phyloP scores from a whole-genome alignment of 1,284 basidiomycete species.

The Ceratobasidium sp. region DNA sequence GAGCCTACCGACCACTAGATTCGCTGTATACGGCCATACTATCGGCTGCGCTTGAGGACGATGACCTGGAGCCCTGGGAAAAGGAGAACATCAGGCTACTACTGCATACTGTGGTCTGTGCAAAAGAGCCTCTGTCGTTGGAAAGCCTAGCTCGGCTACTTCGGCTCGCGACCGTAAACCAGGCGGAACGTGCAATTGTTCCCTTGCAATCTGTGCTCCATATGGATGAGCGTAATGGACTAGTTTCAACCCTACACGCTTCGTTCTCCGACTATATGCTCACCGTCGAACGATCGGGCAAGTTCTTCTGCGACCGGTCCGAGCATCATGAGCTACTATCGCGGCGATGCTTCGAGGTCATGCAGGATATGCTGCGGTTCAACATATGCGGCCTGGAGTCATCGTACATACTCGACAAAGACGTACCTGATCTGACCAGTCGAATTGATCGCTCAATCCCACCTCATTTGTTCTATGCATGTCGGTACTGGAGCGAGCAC shows the following conservation, averaged over 20 bases:
- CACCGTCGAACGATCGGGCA: background rate
- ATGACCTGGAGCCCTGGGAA: background rate
- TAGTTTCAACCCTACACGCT: background rate
- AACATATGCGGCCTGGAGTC: no score
- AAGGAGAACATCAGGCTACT: background rate
- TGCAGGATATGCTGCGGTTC: no score
- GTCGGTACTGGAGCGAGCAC: no score
- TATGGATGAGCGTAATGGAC: background rate
- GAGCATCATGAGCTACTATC: background rate
- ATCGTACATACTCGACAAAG: no score
- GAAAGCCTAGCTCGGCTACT: background rate
- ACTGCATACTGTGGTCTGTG: background rate
- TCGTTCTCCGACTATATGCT: conserved; percentile 10
- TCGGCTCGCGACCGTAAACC: background rate
- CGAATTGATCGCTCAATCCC: no score
- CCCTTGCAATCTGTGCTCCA: conserved; percentile 1
- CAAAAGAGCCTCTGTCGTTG: conserved; percentile 5
- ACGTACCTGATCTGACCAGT: no score
- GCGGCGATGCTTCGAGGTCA: no score
- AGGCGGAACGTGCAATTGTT: background rate
- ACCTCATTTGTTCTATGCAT: no score
- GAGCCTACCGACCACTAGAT: background rate
- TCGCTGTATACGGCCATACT: background rate
- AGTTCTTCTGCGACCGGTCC: background rate
- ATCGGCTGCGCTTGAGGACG: background rate